A percentile compares a stretch with the other conserved stretches of the same genome.
phyloP scores from a whole-genome alignment of 495 filamentous ascomycete genomes.

The Neurospora sublineolata region DNA sequence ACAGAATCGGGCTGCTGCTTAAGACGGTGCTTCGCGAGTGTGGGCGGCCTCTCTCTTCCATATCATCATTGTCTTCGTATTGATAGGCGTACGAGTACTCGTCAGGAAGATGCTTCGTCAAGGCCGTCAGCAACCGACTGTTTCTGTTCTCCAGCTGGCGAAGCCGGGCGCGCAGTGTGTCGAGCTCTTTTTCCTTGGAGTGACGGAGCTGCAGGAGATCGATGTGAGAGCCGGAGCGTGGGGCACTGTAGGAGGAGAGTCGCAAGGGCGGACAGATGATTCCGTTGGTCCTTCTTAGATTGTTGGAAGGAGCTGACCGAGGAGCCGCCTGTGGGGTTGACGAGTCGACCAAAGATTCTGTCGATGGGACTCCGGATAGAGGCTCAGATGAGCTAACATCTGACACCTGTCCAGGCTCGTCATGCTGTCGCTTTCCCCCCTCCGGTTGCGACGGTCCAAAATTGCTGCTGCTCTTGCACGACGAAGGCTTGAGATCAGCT shows the following conservation, averaged over 20 bases:
- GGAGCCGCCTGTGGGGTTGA: neutral
- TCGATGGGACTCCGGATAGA: neutral
- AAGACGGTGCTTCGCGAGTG: neutral
- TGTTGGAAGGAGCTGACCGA: neutral
- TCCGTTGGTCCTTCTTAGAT: neutral
- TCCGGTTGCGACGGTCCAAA: neutral
- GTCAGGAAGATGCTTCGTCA: constrained; percentile 20
- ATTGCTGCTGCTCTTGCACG: neutral
- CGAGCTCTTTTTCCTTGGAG: constrained; percentile 23
- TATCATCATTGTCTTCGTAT: neutral
- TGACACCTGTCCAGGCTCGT: neutral
- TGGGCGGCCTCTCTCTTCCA: neutral
- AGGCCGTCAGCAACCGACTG: constrained; percentile 17
- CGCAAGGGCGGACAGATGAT: neutral
- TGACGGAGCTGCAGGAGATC: constrained; percentile 20
- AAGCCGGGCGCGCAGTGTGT: constrained; percentile 15
- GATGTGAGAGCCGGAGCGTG: constrained; percentile 9
- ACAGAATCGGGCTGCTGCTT: neutral
- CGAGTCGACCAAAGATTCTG: neutral
- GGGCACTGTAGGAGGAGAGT: neutral
- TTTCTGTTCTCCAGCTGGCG: constrained; percentile 22
- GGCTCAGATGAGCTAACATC: neutral
- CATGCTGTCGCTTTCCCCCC: neutral
- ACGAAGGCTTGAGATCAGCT: constrained; percentile 12
- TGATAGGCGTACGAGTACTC: neutral